Base-by-base conservation (phyloP, 176 grass and related monocot species). In the Eleusine indica region DNA sequence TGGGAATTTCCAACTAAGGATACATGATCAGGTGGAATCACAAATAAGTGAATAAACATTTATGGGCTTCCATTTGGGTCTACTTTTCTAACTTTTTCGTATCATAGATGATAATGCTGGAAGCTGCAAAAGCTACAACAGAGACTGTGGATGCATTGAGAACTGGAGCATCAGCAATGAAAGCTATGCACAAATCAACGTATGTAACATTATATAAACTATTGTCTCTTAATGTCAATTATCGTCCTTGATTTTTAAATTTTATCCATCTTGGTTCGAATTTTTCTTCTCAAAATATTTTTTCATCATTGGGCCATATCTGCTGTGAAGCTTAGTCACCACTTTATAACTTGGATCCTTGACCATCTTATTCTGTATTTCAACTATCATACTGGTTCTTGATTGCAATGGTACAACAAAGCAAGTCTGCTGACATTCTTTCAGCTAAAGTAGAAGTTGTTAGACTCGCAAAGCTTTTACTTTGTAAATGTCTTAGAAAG, bases 51-150 rank as follows among this genome's bases (percentile, higher is more conserved):
- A 29, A 29, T 56, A 29, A 18, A 65, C 46, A 71, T 74, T 35
- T 85, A 58, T 38, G 16, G 1, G 52, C 75, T 79, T 42, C 16
- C 73, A 77, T 82, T 21, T 74, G 15, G 8, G 17, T 35, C 51
- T 66, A 67, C 57, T 57, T 57, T 25, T 14, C 66, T 49, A 74
- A 62, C 43, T 48, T 78, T 88, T 80, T 70, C 30, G 72, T 86
- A 52, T 62, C 78, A 73, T 80, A 97, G 95, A 97, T 97, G 90
- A 97, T 97, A 84, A 93, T 97, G 95, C 87, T 97, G 22, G 95
- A 97, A 90, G 95, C 51, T 40, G 95, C 95, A 89, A 97, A 94
- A 88, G 95, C 95, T 91, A 97, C 95, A 81, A 97, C 95, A 71
- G 92, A 97, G 83, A 97, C 95, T 53, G 92, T 97, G 40, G 92